phyloP scores from a whole-genome alignment of 2,329 filamentous ascomycete species.

The Thielaviopsis cerberus region DNA sequence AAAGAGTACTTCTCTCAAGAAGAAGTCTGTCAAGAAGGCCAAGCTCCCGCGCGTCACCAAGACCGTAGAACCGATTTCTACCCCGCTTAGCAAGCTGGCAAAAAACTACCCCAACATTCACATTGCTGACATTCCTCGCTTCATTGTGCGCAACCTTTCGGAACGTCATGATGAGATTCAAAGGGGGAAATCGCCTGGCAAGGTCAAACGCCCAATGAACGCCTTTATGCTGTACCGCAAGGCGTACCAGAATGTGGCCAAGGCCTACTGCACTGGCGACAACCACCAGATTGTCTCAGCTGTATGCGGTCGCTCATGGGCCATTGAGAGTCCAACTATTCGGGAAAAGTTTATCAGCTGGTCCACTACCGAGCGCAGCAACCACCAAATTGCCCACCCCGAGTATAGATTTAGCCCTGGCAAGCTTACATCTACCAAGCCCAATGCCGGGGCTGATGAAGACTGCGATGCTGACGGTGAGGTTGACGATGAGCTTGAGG shows the following conservation, averaged over 20 bases:
- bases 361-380: slow-evolving; percentile 63
- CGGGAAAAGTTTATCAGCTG: slow-evolving; percentile 59
- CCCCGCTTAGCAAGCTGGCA: slow-evolving; percentile 54
- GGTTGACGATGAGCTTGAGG: slow-evolving; percentile 12
- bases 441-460: slow-evolving; percentile 17
- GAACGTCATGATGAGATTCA: slow-evolving; percentile 49
- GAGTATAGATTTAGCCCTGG: slow-evolving; percentile 86
- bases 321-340: slow-evolving; percentile 54
- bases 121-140: slow-evolving; percentile 60
- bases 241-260: slow-evolving; percentile 72
- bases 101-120: slow-evolving; percentile 41
- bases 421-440: slow-evolving; percentile 34
- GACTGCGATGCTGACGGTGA: slow-evolving; percentile 22
- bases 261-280: slow-evolving; percentile 61
- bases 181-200: slow-evolving; percentile 48
- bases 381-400: slow-evolving; percentile 71
- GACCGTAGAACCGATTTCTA: slow-evolving; percentile 34
- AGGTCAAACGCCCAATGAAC: slow-evolving; percentile 86
- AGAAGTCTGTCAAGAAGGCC: slow-evolving; percentile 13
- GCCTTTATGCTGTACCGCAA: slow-evolving; percentile 96
- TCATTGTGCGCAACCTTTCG: slow-evolving; percentile 54
- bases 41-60: slow-evolving; percentile 18
- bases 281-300: slow-evolving; percentile 88
- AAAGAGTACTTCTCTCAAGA: slow-evolving; percentile 14
- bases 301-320: slow-evolving; percentile 76